phyloP scores from a whole-genome alignment of 176 grass and related monocot genomes.

The Aegilops tauschii region DNA sequence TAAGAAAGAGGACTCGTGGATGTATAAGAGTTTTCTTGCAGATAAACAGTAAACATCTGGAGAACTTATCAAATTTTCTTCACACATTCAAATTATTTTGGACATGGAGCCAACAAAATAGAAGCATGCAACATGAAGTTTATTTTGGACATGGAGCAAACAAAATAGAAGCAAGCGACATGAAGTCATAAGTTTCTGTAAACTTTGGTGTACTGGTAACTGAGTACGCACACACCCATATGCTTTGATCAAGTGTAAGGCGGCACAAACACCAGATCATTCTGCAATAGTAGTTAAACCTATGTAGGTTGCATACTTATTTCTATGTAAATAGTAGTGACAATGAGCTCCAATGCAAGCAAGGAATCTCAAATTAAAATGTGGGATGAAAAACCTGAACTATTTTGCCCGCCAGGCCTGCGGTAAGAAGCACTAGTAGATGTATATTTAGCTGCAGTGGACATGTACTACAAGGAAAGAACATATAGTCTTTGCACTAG shows the following conservation, averaged over 20 bases:
- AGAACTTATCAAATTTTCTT: not conserved
- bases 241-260: not conserved
- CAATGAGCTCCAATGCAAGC: constrained; percentile 1
- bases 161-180: not conserved
- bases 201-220: not conserved
- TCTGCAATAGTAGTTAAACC: not conserved
- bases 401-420: not conserved
- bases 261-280: not conserved
- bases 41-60: constrained; percentile 8
- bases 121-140: constrained; percentile 1
- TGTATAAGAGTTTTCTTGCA: not conserved
- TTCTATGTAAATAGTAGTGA: not conserved
- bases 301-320: not conserved
- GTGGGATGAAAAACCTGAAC: not conserved
- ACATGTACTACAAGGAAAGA: not conserved
- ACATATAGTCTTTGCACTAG: not conserved
- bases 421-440: not conserved
- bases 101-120: not conserved
- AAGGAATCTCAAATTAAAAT: not conserved
- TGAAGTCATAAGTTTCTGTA: not conserved
- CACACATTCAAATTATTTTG: constrained; percentile 9
- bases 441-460: not conserved
- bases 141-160: constrained; percentile 2
- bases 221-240: not conserved
- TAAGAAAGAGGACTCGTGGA: constrained; percentile 47